A percentile compares a stretch with the other conserved stretches of the same genome.
Conservation (phyloP, 2,329 filamentous ascomycete species). For the Stagonosporopsis rhizophila region DNA sequence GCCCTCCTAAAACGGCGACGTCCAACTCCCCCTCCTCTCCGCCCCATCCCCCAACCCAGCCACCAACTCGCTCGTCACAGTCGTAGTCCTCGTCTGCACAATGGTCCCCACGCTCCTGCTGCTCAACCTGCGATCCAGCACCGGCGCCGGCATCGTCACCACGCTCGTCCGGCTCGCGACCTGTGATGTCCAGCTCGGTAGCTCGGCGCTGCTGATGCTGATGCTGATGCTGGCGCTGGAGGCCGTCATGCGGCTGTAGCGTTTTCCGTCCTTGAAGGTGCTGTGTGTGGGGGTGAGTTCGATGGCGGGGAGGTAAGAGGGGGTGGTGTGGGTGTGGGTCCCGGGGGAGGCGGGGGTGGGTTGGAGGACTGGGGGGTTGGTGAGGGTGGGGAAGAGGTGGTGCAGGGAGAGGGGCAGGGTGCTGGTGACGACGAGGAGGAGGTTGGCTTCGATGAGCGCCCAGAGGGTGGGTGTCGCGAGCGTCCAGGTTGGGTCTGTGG, state of each 20-base stretch:
- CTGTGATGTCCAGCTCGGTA: not conserved
- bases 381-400: slow-evolving; percentile 35
- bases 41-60: not conserved
- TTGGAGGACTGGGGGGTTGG: no score
- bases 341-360: slow-evolving; percentile 32
- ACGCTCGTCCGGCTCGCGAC: not conserved
- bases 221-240: slow-evolving; percentile 18
- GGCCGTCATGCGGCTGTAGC: slow-evolving; percentile 8
- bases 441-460: slow-evolving; percentile 50
- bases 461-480: slow-evolving; percentile 24
- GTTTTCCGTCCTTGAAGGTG: slow-evolving; percentile 1
- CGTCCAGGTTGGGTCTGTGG: slow-evolving; percentile 22
- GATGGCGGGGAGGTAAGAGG: not conserved
- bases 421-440: slow-evolving; percentile 52
- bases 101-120: not conserved
- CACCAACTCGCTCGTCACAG: slow-evolving; percentile 3
- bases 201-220: slow-evolving; percentile 22
- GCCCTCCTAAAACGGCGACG: not conserved
- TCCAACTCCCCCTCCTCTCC: not conserved
- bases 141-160: not conserved
- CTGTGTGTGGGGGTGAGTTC: slow-evolving; percentile 20
- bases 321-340: slow-evolving; percentile 7
- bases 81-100: slow-evolving; percentile 9
- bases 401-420: slow-evolving; percentile 52
- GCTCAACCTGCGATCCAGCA: not conserved